A percentile compares a stretch with the other conserved stretches of the same genome.
Conservation (phyloP, 306 rosid genomes). For the Castanea sativa region DNA sequence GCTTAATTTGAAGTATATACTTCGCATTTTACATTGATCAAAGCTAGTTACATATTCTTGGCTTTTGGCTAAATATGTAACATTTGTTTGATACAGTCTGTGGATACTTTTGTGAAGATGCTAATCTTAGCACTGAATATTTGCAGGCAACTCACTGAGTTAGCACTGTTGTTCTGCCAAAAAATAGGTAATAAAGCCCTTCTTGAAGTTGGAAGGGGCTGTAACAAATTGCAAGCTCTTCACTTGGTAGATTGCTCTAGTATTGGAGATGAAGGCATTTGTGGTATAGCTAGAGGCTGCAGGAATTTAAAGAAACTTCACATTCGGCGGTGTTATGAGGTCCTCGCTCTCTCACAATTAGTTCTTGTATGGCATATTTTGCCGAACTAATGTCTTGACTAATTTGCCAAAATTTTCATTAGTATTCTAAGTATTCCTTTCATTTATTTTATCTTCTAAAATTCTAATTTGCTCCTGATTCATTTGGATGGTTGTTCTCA, state of each 20-base stretch:
- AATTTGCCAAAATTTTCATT: neutral
- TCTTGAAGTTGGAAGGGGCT: conserved; percentile 73
- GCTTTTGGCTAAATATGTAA: conserved; percentile 1
- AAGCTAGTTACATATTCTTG: neutral
- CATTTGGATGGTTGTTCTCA: neutral
- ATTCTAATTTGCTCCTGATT: neutral
- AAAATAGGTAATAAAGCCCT: conserved; percentile 75
- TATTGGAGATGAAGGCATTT: conserved; percentile 87
- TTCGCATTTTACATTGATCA: neutral
- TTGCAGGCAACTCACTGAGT: conserved; percentile 70
- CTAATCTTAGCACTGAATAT: conserved; percentile 28
- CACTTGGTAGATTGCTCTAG: conserved; percentile 92
- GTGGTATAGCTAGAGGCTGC: conserved; percentile 84
- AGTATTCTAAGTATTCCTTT: neutral
- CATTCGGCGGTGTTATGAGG: conserved; percentile 94
- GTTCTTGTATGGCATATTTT: conserved; percentile 2
- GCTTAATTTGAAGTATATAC: neutral
- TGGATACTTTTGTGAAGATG: conserved; percentile 7
- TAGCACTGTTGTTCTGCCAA: conserved; percentile 83
- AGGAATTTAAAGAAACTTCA: conserved; percentile 82
- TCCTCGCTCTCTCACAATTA: conserved; percentile 15
- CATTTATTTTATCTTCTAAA: neutral
- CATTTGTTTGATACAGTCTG: conserved; percentile 3
- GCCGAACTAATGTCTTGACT: neutral
- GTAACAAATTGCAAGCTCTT: conserved; percentile 83